phyloP scores from a whole-genome alignment of 2,329 filamentous ascomycete genomes.

The Diaporthe vaccinii region DNA sequence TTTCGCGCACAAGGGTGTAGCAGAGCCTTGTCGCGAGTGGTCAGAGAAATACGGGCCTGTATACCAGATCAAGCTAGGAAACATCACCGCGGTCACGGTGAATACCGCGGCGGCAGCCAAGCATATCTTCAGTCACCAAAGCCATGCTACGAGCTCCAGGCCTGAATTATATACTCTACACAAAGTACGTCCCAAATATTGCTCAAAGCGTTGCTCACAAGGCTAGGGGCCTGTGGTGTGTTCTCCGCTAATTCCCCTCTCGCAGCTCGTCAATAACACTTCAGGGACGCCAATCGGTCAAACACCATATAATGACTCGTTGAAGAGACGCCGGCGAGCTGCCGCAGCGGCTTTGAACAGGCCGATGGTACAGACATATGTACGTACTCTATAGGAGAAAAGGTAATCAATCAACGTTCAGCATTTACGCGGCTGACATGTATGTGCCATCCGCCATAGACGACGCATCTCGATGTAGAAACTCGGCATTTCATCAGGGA shows the following conservation, averaged over 20 bases:
- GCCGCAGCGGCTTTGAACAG: conserved; percentile 22
- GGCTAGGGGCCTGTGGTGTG: no score
- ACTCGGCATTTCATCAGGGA: conserved; percentile 74
- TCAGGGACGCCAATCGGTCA: conserved; percentile 11
- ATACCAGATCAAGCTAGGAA: conserved; percentile 70
- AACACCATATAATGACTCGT: conserved; percentile 14
- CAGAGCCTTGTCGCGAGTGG: conserved; percentile 15
- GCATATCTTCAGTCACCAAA: conserved; percentile 62
- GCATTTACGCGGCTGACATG: neutral
- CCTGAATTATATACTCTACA: conserved; percentile 73
- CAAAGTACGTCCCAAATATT: conserved; percentile 49
- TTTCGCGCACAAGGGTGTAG: neutral
- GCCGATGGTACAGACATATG: conserved; percentile 29
- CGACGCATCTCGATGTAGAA: conserved; percentile 44
- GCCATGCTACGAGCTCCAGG: conserved; percentile 66
- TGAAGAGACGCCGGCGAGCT: conserved; percentile 22
- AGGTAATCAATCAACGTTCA: no score
- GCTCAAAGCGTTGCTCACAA: neutral
- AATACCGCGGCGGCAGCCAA: conserved; percentile 67
- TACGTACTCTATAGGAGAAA: neutral
- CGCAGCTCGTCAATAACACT: conserved; percentile 47
- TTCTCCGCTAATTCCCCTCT: neutral
- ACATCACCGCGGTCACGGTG: conserved; percentile 68
- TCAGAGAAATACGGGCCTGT: conserved; percentile 52
- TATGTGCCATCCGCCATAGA: neutral